Base-by-base conservation (phyloP, 352 stramenopile genomes). In the Phytophthora sp. region DNA sequence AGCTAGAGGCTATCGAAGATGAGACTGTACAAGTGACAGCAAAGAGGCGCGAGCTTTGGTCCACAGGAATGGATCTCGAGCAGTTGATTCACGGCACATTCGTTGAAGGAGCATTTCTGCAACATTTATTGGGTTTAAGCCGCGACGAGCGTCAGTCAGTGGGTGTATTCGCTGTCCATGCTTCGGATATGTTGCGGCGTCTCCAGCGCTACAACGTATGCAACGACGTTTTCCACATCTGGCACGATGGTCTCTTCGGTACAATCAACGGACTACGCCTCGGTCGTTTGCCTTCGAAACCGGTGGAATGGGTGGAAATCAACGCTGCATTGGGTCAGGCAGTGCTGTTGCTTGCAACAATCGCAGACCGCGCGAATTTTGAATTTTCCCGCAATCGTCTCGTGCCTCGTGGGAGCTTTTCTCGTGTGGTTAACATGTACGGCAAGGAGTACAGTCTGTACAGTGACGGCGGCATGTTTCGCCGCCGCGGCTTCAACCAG, bases 141-240 rank as follows among this genome's bases (percentile, higher is more conserved):
- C 82, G 83, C 15, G 82, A 95, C 26, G 86, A 95, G 56, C 84
- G 84, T 3, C 80, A 93, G 31, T 91, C 79, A 0, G 85, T 94
- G 11, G 69, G 79, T 31, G 82, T 93, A 3, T 94, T 93, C 44
- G 84, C 80, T 9, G 82, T 91, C 8, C 84, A 94, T 63, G 82
- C 82, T n/a, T 92, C 82, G 18, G 86, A 95, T 36, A 82, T 94
- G 76, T 63, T 95, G 41, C 81, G 85, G 3, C 79, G 84, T 11
- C 65, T 95, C 23, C 85, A 94, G 71, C 80, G 87, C 18, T 94
- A 95, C 66, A 94, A 96, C 46, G 87, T 96, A 5, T 90, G 87
- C 69, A 97, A 97, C 57, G 91, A 97, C 50, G 85, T 93, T 11
- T 97, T 97, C 50, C 90, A 94, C 66, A 96, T 97, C 50, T 97